These are phyloP conservation scores for Alternaria sp. DNA, from an alignment of 2,329 filamentous ascomycete species.

Conservation along the genomic window DNA sequence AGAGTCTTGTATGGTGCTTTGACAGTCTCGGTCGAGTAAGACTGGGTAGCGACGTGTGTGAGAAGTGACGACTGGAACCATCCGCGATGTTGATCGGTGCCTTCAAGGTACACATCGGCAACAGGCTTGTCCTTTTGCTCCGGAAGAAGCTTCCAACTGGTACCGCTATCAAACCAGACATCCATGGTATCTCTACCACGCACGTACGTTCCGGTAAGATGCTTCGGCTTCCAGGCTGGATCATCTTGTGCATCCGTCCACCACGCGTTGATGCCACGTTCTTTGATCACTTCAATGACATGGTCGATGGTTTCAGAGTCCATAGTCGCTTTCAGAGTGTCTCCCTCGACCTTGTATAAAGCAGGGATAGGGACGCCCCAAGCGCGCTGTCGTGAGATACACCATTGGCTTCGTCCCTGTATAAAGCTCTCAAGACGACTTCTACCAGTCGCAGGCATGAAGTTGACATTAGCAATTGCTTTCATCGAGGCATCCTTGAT, in stretches of 20 bases:
- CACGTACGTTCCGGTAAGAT: slow-evolving; percentile 67
- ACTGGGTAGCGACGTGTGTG: slow-evolving; percentile 76
- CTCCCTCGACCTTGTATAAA: slow-evolving; percentile 74
- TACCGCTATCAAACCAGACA: slow-evolving; percentile 99
- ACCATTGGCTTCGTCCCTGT: slow-evolving; percentile 91
- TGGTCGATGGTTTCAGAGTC: slow-evolving; percentile 81
- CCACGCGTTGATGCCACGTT: slow-evolving; percentile 90
- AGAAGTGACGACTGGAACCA: slow-evolving; percentile 98
- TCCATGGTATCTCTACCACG: slow-evolving; percentile 97
- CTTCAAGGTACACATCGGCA: slow-evolving; percentile 92
- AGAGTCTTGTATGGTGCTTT: slow-evolving; percentile 82
- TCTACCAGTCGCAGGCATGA: slow-evolving; percentile 78
- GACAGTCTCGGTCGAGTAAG: slow-evolving; percentile 30
- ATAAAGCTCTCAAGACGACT: slow-evolving; percentile 85
- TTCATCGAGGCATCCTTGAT: slow-evolving; percentile 79
- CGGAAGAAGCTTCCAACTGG: slow-evolving; percentile 74
- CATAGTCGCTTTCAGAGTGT: slow-evolving; percentile 73
- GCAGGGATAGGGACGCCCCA: slow-evolving; percentile 98
- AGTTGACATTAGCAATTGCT: slow-evolving; percentile 75
- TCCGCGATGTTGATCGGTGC: slow-evolving; percentile 93
- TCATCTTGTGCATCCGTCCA: slow-evolving; percentile 85
- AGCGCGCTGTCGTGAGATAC: slow-evolving; percentile 91
- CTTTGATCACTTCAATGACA: slow-evolving; percentile 78
- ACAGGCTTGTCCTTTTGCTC: slow-evolving; percentile 51
- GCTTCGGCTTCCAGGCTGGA: slow-evolving; percentile 75